Conservation (phyloP, 495 filamentous ascomycete species). For the Xylaria venustula region DNA sequence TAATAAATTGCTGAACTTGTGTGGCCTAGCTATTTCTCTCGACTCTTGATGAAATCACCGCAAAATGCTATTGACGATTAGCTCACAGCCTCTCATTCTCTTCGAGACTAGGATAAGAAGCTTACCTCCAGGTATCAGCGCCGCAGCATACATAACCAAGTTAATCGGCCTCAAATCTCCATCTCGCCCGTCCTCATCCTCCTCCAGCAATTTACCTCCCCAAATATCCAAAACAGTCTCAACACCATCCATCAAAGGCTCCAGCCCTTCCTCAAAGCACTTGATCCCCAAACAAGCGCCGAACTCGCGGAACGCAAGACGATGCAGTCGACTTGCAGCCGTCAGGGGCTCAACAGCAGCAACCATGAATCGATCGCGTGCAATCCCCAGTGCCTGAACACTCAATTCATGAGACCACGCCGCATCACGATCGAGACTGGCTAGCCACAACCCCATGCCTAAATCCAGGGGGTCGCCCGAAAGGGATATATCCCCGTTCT, state of each 20-base stretch:
- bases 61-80: neutral
- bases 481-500: constrained; percentile 46
- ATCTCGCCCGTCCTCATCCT: constrained; percentile 43
- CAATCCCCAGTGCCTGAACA: constrained; percentile 43
- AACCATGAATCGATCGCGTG: constrained; percentile 36
- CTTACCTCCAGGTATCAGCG: constrained; percentile 62
- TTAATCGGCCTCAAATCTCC: constrained; percentile 54
- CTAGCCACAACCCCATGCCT: constrained; percentile 66
- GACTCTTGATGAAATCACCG: too few relatives aligned
- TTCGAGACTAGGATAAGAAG: neutral
- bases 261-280: constrained; percentile 49
- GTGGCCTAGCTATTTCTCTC: too few relatives aligned
- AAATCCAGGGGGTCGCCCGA: constrained; percentile 59
- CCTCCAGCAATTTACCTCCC: constrained; percentile 46
- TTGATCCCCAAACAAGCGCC: constrained; percentile 57
- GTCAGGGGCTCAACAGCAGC: constrained; percentile 39
- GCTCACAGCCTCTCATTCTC: neutral
- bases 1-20: too few relatives aligned
- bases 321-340: constrained; percentile 16
- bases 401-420: constrained; percentile 51
- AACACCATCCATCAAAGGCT: constrained; percentile 40
- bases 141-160: constrained; percentile 65
- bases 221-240: constrained; percentile 52
- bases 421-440: constrained; percentile 54
- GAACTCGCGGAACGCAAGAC: constrained; percentile 66